Evolutionary conservation across 805 yeast genomes (phyloP).

Genomic region (Yamadazyma sp.): DNA sequence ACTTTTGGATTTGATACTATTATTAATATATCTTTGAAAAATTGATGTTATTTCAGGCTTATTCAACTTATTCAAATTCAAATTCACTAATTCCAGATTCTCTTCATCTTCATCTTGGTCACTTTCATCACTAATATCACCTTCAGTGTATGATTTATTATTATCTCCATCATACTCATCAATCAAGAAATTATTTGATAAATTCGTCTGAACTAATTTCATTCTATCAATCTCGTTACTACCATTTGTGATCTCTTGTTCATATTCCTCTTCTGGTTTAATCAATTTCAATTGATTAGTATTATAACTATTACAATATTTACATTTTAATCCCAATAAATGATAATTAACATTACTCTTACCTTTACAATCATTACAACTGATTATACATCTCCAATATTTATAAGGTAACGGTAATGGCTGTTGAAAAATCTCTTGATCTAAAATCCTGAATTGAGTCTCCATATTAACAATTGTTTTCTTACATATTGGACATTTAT

Average conservation of each 20-base stretch:
- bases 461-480: slow-evolving; percentile 84
- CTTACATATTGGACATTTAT: slow-evolving; percentile 89
- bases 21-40: slow-evolving; percentile 37
- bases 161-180: slow-evolving; percentile 29
- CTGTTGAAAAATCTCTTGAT: slow-evolving; percentile 74
- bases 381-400: slow-evolving; percentile 69
- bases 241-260: slow-evolving; percentile 16
- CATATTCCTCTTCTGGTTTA: slow-evolving; percentile 55
- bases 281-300: slow-evolving; percentile 70
- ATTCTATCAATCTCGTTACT: slow-evolving; percentile 18
- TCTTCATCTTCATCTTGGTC: slow-evolving; percentile 7
- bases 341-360: slow-evolving; percentile 75
- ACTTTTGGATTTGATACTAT: not conserved
- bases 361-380: slow-evolving; percentile 87
- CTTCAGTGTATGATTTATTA: slow-evolving; percentile 11
- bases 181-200: slow-evolving; percentile 36
- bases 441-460: slow-evolving; percentile 81
- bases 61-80: slow-evolving; percentile 20
- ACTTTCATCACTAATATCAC: slow-evolving; percentile 17
- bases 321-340: slow-evolving; percentile 82
- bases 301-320: slow-evolving; percentile 83
- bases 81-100: slow-evolving; percentile 20
- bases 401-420: slow-evolving; percentile 79
- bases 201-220: slow-evolving; percentile 32
- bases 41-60: slow-evolving; percentile 24